Evolutionary conservation across 352 stramenopile species (phyloP).

Genomic region (Pythium phragmitis): DNA sequence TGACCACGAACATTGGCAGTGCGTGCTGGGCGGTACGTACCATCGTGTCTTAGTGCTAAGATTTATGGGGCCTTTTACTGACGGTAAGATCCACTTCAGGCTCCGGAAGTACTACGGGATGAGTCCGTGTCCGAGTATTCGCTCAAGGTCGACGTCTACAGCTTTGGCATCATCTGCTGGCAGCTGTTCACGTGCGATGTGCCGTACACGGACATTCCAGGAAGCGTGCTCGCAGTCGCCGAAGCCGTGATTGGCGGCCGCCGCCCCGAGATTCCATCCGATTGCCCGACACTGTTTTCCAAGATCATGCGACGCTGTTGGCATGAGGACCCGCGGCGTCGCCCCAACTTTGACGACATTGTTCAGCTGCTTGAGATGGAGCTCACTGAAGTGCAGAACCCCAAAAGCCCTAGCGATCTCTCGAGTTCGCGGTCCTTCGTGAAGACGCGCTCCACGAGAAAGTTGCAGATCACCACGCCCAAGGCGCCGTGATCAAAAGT

Average conservation of each 20-base stretch:
- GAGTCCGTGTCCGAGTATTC: slow-evolving; percentile 70
- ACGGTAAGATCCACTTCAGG: slow-evolving; percentile 17
- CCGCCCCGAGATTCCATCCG: slow-evolving; percentile 55
- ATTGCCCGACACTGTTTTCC: slow-evolving; percentile 64
- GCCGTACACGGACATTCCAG: slow-evolving; percentile 76
- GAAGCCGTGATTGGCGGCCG: slow-evolving; percentile 67
- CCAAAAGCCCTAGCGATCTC: background rate
- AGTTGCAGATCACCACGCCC: slow-evolving; percentile 19
- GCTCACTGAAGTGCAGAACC: slow-evolving; percentile 46
- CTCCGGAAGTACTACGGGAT: slow-evolving; percentile 71
- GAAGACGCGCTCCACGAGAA: slow-evolving; percentile 18
- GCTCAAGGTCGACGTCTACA: slow-evolving; percentile 85
- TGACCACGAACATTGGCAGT: slow-evolving; percentile 83
- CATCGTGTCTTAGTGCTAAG: background rate
- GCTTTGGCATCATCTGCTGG: slow-evolving; percentile 85
- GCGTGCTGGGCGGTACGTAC: slow-evolving; percentile 66
- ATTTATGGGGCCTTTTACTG: background rate
- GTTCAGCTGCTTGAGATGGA: slow-evolving; percentile 77
- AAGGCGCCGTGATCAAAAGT: slow-evolving; percentile 3
- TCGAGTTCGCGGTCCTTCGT: slow-evolving; percentile 1
- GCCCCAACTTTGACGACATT: slow-evolving; percentile 76
- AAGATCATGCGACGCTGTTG: slow-evolving; percentile 85
- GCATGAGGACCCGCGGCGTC: slow-evolving; percentile 66
- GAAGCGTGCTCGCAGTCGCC: slow-evolving; percentile 68
- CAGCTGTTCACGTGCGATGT: slow-evolving; percentile 73